These are phyloP conservation scores for Aristolochia contorta DNA, from an alignment of 164 flowering plant species.

Conservation along the genomic window DNA sequence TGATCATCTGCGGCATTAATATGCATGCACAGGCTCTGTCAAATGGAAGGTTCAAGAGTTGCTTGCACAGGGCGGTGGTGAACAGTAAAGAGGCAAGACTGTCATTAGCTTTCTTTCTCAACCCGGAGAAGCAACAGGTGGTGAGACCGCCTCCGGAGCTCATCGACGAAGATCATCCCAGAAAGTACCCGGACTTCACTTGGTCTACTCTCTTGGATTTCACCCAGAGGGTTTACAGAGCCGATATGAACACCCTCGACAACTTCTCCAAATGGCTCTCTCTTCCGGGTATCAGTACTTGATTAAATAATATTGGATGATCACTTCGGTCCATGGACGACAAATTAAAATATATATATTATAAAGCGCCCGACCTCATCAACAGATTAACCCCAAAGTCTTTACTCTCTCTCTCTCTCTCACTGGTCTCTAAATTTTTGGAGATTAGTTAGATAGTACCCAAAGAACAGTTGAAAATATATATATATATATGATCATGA, in stretches of 20 bases:
- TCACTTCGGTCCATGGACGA: too few species aligned
- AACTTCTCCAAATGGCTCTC: conserved; percentile 20
- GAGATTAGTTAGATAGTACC: too few species aligned
- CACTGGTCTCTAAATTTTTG: too few species aligned
- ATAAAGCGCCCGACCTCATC: too few species aligned
- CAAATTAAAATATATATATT: too few species aligned
- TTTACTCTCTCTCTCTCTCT: too few species aligned
- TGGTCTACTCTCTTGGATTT: conserved; percentile 49
- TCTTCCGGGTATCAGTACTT: too few species aligned
- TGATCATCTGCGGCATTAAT: too few species aligned
- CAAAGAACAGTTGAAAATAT: too few species aligned
- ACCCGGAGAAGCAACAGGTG: conserved; percentile 44
- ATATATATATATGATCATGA: too few species aligned
- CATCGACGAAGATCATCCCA: conserved; percentile 24
- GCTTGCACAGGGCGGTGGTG: conserved; percentile 77
- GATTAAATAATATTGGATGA: too few species aligned
- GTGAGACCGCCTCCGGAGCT: conserved; percentile 44
- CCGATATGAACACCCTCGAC: conserved; percentile 52
- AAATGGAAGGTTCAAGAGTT: conserved; percentile 64
- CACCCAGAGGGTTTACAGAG: conserved; percentile 58
- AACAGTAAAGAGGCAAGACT: conserved; percentile 39
- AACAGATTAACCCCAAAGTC: too few species aligned
- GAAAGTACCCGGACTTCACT: conserved; percentile 59
- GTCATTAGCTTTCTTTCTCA: conserved; percentile 58
- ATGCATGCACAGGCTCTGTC: conserved; percentile 45